These are phyloP conservation scores for Colletotrichum tamarilloi DNA, from an alignment of 2,329 filamentous ascomycete genomes.

Conservation along the genomic window DNA sequence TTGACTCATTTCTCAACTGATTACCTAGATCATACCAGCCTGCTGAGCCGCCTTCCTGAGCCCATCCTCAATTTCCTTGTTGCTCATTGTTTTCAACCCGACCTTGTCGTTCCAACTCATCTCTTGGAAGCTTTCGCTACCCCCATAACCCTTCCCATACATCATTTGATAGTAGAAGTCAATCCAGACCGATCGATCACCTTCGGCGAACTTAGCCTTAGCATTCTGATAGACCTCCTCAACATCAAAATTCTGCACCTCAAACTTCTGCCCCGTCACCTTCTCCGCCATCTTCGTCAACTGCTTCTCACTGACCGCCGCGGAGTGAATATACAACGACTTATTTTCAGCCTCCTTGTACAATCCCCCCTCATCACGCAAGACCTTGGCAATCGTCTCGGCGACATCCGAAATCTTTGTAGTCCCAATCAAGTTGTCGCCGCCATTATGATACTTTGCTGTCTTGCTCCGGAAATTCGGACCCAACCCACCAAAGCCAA, in stretches of 20 bases:
- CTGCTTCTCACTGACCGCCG: conserved; percentile 61
- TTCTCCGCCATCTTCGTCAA: conserved; percentile 51
- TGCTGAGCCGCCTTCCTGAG: background rate
- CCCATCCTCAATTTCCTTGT: background rate
- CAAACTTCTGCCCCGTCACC: conserved; percentile 10
- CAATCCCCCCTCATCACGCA: conserved; percentile 46
- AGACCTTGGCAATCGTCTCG: conserved; percentile 57
- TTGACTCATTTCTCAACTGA: background rate
- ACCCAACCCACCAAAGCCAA: conserved; percentile 31
- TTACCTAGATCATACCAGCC: background rate
- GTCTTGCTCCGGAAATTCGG: conserved; percentile 24
- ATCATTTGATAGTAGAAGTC: conserved; percentile 22
- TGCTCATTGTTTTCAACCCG: background rate
- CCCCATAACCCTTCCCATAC: conserved; percentile 25
- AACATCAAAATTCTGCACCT: background rate
- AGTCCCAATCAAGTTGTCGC: conserved; percentile 55
- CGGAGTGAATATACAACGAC: conserved; percentile 62
- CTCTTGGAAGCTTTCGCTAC: conserved; percentile 20
- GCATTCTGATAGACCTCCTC: conserved; percentile 12
- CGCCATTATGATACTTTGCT: conserved; percentile 61
- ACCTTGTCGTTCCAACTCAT: conserved; percentile 30
- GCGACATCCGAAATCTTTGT: conserved; percentile 59
- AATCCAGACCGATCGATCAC: conserved; percentile 7
- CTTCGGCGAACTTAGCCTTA: background rate
- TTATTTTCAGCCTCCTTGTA: conserved; percentile 62